Evolutionary conservation across 495 filamentous ascomycete genomes (phyloP), one percentile per base, ranked within the genome.

Genomic region (Neurospora sp.): DNA sequence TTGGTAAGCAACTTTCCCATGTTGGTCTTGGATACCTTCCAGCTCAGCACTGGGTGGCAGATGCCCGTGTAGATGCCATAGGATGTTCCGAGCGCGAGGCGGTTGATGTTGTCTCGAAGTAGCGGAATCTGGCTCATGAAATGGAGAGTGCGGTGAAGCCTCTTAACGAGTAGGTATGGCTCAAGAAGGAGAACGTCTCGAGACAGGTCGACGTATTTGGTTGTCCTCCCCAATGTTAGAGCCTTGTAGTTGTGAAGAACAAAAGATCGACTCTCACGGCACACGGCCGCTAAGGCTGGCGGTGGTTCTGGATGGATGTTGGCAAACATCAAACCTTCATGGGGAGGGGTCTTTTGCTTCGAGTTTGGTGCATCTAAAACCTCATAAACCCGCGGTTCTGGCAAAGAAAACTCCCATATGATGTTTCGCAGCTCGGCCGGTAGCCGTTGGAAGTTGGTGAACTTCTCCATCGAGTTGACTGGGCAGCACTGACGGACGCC

Each of bases 181-280:
- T 86, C 84, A 40, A 86, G 82, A n/a, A 86, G 79, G 59, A 86
- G 74, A 40, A 86, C 83, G 70, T 86, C 84, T 70, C 83, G 82
- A 37, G 80, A 79, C 20, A 84, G 78, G 73, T 86, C 82, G 70
- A 86, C 77, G 69, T 79, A 84, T 72, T 86, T 86, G 71, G 84
- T 84, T 40, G 83, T 84, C 22, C 75, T 76, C 27, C 82, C 83
- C 38, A 86, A 79, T 1, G 82, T 83, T 73, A 86, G 77, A 6
- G 82, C 82, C 71, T 84, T 83, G 76, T 86, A 86, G 71, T 79
- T 79, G 72, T 84, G 83, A 70, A 86, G 75, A 35, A 84, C 84
- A 69, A 83, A 82, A 72, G 79, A 82, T n/a, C 84, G 82, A 70
- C 82, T 82, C 76, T 86, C 84, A 45, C 80, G 80, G 68, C 83